A percentile compares a stretch with the other conserved stretches of the same genome.
Conservation (phyloP, 768 basidiomycete species). For the Filobasidium wieringae region DNA sequence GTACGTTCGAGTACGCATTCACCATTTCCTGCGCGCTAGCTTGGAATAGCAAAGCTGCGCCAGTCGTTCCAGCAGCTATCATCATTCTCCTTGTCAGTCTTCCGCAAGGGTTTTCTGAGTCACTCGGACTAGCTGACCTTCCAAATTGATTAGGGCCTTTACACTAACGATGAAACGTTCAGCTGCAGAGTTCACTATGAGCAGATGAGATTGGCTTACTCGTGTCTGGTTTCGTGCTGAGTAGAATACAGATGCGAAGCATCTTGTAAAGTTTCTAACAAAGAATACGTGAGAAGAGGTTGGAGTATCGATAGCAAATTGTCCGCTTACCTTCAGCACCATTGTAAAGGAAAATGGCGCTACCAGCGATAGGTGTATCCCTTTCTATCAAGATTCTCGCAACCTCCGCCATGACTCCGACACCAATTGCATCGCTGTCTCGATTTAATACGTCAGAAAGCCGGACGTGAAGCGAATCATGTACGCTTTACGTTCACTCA, state of each 20-base stretch:
- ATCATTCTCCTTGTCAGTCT: neutral
- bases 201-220: slow-evolving; percentile 44
- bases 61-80: slow-evolving; percentile 70
- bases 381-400: slow-evolving; percentile 60
- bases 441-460: slow-evolving; percentile 24
- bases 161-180: slow-evolving; percentile 45
- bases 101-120: too few relatives aligned
- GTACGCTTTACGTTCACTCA: slow-evolving; percentile 15
- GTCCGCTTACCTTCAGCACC: slow-evolving; percentile 53
- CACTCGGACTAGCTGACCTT: slow-evolving; percentile 46
- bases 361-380: slow-evolving; percentile 60
- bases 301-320: neutral
- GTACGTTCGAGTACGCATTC: slow-evolving; percentile 71
- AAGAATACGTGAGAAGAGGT: neutral
- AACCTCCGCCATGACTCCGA: slow-evolving; percentile 84
- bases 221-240: slow-evolving; percentile 60
- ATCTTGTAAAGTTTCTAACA: slow-evolving; percentile 72
- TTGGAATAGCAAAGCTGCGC: slow-evolving; percentile 85
- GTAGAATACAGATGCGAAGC: slow-evolving; percentile 88
- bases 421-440: slow-evolving; percentile 73
- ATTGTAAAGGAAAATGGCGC: slow-evolving; percentile 83
- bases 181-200: neutral
- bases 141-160: slow-evolving; percentile 76
- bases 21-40: slow-evolving; percentile 94
- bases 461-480: too few relatives aligned